Conservation (phyloP, 345 rosid genomes). For the Conringia planisiliqua region DNA sequence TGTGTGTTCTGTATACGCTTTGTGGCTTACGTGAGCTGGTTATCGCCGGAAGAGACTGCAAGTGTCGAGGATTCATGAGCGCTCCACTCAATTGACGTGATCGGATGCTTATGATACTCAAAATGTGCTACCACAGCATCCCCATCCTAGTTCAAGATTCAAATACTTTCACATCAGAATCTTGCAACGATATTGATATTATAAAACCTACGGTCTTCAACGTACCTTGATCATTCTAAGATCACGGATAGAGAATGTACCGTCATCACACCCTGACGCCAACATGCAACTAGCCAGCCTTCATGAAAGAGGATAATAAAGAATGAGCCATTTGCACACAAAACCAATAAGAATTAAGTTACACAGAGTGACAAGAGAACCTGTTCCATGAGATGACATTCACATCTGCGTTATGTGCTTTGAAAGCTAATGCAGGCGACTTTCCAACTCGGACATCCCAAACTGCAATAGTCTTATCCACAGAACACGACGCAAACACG, state of each 20-base stretch:
- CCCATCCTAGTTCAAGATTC: conserved; percentile 46
- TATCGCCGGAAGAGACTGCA: conserved; percentile 85
- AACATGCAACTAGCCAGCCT: conserved; percentile 91
- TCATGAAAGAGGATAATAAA: background rate
- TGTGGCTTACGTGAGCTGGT: conserved; percentile 78
- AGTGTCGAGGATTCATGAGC: conserved; percentile 81
- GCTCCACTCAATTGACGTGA: conserved; percentile 97
- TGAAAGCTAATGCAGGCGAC: conserved; percentile 58
- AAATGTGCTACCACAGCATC: conserved; percentile 89
- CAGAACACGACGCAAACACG: conserved; percentile 87
- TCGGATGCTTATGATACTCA: conserved; percentile 74
- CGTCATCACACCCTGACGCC: conserved; percentile 98
- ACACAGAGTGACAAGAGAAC: conserved; percentile 31
- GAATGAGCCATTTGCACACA: conserved; percentile 4
- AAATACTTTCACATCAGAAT: conserved; percentile 5
- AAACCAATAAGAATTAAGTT: conserved; percentile 1
- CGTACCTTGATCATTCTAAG: conserved; percentile 67
- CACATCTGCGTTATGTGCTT: conserved; percentile 91
- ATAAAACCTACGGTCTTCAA: background rate
- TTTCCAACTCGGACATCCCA: conserved; percentile 85
- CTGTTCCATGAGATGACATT: conserved; percentile 99
- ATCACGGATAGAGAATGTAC: conserved; percentile 87
- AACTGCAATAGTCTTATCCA: conserved; percentile 72
- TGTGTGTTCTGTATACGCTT: background rate
- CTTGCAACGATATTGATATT: background rate